These are phyloP conservation scores for Aphanocladium album DNA, from an alignment of 2,329 filamentous ascomycete species.

Conservation along the genomic window DNA sequence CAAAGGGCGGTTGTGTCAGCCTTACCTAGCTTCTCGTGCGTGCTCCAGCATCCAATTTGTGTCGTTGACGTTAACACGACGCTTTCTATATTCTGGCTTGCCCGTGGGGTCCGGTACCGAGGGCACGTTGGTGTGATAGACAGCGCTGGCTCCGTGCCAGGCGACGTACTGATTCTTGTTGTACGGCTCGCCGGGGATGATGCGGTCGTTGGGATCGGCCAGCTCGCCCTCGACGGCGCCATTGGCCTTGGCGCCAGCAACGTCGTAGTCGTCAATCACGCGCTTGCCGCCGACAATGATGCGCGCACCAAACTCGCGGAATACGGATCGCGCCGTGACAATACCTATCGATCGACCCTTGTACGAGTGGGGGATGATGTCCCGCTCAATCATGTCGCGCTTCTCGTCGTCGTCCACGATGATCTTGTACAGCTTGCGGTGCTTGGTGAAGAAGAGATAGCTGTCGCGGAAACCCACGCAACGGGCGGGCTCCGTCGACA, in stretches of 20 bases:
- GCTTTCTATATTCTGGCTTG: slow-evolving; percentile 77
- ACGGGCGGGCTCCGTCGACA: slow-evolving; percentile 93
- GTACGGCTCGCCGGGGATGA: slow-evolving; percentile 78
- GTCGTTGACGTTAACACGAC: slow-evolving; percentile 82
- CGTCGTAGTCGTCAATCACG: slow-evolving; percentile 86
- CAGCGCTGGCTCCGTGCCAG: slow-evolving; percentile 94
- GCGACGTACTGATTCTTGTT: slow-evolving; percentile 99
- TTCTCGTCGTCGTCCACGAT: slow-evolving; percentile 98
- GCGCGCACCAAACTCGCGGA: slow-evolving; percentile 89
- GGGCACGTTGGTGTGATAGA: slow-evolving; percentile 81
- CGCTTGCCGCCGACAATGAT: slow-evolving; percentile 89
- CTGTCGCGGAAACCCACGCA: slow-evolving; percentile 97
- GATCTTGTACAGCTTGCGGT: slow-evolving; percentile 93
- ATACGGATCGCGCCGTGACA: slow-evolving; percentile 92
- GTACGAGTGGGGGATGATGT: slow-evolving; percentile 96
- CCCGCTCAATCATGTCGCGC: slow-evolving; percentile 88
- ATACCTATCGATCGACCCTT: slow-evolving; percentile 97
- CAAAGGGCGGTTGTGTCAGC: not conserved
- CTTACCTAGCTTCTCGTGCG: slow-evolving; percentile 79
- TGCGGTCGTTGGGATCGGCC: slow-evolving; percentile 81
- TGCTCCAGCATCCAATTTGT: slow-evolving; percentile 97
- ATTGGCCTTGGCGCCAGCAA: slow-evolving; percentile 65
- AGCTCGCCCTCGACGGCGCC: slow-evolving; percentile 84
- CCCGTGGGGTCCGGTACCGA: slow-evolving; percentile 70
- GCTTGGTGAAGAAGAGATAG: slow-evolving; percentile 98